Conservation (phyloP, 2,329 filamentous ascomycete species). For the Cercospora canescens region DNA sequence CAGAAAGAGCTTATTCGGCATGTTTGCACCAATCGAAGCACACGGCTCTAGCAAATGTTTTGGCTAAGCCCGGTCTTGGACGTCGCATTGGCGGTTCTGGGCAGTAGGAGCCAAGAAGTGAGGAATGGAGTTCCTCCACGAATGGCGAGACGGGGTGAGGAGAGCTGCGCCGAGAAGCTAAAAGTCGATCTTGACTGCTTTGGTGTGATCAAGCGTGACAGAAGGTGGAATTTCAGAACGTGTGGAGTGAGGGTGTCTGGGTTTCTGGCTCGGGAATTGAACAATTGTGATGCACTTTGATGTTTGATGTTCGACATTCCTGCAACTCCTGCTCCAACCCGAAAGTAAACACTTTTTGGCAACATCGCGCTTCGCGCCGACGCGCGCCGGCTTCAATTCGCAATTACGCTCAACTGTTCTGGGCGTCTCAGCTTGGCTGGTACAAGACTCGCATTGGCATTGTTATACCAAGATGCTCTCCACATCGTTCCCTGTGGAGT, state of each 20-base stretch:
- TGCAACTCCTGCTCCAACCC: too few relatives aligned
- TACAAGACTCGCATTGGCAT: not conserved
- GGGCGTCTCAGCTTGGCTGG: not conserved
- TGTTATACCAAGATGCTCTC: not conserved
- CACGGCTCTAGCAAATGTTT: not conserved
- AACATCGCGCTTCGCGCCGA: not conserved
- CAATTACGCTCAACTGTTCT: not conserved
- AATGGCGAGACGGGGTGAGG: not conserved
- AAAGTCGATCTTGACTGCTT: not conserved
- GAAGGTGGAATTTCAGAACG: not conserved
- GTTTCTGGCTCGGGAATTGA: too few relatives aligned
- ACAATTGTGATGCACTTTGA: too few relatives aligned
- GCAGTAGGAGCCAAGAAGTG: not conserved
- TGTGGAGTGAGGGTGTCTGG: too few relatives aligned
- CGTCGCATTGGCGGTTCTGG: not conserved
- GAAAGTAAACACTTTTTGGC: too few relatives aligned
- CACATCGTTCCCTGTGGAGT: not conserved
- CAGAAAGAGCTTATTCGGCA: not conserved
- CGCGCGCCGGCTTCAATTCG: not conserved
- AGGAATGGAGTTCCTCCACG: not conserved
- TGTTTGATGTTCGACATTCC: not conserved
- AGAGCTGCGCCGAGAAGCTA: not conserved
- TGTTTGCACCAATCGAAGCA: not conserved
- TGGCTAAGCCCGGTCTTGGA: not conserved
- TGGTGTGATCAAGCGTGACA: not conserved